These are phyloP conservation scores for Acacia acuminata DNA, from an alignment of 306 rosid genomes.

Conservation along the genomic window DNA sequence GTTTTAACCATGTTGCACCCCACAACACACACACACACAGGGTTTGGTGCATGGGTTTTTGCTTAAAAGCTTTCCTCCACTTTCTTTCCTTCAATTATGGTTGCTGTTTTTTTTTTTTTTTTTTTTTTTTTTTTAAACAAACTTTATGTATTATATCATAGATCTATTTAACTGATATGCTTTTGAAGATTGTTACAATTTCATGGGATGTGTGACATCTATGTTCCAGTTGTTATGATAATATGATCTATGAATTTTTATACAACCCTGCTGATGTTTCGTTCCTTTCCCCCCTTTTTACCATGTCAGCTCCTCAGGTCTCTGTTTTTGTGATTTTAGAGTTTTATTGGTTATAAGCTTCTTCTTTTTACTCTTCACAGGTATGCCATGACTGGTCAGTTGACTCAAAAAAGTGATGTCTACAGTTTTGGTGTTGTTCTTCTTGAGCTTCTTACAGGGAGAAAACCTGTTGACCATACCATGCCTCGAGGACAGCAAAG, in stretches of 20 bases:
- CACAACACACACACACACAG: neutral
- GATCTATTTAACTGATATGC: neutral
- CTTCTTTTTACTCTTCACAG: slow-evolving; percentile 36
- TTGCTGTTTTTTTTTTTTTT: neutral
- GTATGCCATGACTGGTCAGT: slow-evolving; percentile 83
- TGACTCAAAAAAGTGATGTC: slow-evolving; percentile 77
- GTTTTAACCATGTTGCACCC: neutral
- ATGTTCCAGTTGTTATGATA: neutral
- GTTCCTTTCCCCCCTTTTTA: neutral
- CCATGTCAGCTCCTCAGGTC: neutral
- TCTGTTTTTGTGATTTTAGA: neutral
- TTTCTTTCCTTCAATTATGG: neutral
- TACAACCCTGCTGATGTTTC: neutral
- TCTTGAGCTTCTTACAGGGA: slow-evolving; percentile 75
- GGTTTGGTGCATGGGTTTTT: neutral
- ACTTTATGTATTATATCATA: neutral
- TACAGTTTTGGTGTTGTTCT: slow-evolving; percentile 79
- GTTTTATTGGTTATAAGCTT: neutral
- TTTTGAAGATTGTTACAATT: neutral
- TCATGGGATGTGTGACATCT: neutral
- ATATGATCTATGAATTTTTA: neutral
- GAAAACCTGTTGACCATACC: slow-evolving; percentile 78
- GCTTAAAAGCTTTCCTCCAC: neutral
- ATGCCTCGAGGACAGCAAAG: slow-evolving; percentile 88
- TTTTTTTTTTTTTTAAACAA: no score